These are phyloP conservation scores for Agrocybe praecox DNA, from an alignment of 768 basidiomycete genomes.

Conservation along the genomic window DNA sequence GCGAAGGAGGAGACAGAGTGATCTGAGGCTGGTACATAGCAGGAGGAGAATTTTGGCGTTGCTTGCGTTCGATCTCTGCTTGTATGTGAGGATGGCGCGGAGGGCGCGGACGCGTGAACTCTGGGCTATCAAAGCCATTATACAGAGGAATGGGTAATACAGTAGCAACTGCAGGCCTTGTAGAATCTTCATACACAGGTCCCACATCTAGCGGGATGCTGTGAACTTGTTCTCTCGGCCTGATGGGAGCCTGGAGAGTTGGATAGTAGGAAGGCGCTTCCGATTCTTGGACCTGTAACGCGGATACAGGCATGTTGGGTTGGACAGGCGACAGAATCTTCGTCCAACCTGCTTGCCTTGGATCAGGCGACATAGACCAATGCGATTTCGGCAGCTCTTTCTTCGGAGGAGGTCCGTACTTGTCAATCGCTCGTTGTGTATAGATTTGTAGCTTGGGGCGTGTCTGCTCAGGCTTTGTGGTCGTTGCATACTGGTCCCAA, in stretches of 20 bases:
- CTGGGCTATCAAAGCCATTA: conserved; percentile 28
- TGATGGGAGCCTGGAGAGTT: conserved; percentile 27
- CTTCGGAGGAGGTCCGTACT: conserved; percentile 15
- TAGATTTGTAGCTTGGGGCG: conserved; percentile 19
- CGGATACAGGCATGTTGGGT: conserved; percentile 5
- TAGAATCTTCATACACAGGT: conserved; percentile 15
- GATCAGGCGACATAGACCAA: conserved; percentile 42
- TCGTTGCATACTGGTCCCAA: conserved; percentile 11
- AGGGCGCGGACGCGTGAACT: conserved; percentile 10
- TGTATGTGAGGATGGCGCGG: conserved; percentile 20
- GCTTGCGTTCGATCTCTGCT: conserved; percentile 5
- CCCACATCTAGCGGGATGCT: conserved; percentile 26
- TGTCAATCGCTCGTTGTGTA: conserved; percentile 20
- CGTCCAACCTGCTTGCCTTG: conserved; percentile 32
- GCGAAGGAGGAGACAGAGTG: conserved; percentile 20
- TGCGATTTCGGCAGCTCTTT: conserved; percentile 20
- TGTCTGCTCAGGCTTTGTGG: conserved; percentile 1
- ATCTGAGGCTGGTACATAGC: conserved; percentile 15
- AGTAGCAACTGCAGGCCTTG: not conserved
- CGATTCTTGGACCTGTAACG: conserved; percentile 11
- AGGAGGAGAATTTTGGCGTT: conserved; percentile 18
- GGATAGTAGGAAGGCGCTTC: conserved; percentile 8
- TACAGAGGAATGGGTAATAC: conserved; percentile 28
- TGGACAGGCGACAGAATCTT: conserved; percentile 23
- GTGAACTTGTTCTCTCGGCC: conserved; percentile 23